Conservation (phyloP, 352 stramenopile genomes). For the Phytophthora meadii region DNA sequence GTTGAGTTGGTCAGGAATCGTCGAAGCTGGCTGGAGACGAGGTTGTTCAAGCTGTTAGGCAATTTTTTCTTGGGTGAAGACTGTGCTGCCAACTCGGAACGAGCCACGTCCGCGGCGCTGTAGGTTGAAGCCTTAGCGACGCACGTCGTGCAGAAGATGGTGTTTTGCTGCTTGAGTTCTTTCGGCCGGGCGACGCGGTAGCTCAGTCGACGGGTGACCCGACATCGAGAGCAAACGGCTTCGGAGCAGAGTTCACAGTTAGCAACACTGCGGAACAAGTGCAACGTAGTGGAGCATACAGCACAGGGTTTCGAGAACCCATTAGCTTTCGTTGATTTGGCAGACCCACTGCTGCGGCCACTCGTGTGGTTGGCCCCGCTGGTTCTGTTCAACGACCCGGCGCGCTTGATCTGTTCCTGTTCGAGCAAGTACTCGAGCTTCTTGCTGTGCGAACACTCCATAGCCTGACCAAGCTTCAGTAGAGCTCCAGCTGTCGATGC, state of each 20-base stretch:
- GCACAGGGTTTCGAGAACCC: constrained; percentile 24
- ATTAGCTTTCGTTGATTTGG: constrained; percentile 4
- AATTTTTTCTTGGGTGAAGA: constrained; percentile 11
- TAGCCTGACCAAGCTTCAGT: constrained; percentile 38
- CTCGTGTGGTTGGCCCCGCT: constrained; percentile 24
- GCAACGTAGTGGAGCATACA: constrained; percentile 33
- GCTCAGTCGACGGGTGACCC: constrained; percentile 49
- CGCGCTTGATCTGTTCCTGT: constrained; percentile 33
- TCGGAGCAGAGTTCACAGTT: constrained; percentile 47
- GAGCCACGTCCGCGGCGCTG: constrained; percentile 47
- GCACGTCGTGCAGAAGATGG: constrained; percentile 60
- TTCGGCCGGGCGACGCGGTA: constrained; percentile 46
- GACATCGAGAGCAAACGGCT: constrained; percentile 46
- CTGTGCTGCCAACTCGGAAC: constrained; percentile 39
- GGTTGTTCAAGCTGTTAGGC: constrained; percentile 31
- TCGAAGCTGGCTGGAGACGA: constrained; percentile 27
- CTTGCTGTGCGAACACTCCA: constrained; percentile 68
- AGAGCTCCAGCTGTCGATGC: constrained; percentile 48
- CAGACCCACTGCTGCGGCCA: constrained; percentile 9
- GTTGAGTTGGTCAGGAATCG: constrained; percentile 21
- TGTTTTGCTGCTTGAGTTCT: constrained; percentile 47
- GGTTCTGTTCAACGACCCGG: constrained; percentile 9
- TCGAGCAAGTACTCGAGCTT: constrained; percentile 66
- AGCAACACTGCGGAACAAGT: constrained; percentile 37
- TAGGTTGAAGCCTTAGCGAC: constrained; percentile 42